phyloP scores from a whole-genome alignment of 1,284 basidiomycete species.

The Amylostereum areolatum region DNA sequence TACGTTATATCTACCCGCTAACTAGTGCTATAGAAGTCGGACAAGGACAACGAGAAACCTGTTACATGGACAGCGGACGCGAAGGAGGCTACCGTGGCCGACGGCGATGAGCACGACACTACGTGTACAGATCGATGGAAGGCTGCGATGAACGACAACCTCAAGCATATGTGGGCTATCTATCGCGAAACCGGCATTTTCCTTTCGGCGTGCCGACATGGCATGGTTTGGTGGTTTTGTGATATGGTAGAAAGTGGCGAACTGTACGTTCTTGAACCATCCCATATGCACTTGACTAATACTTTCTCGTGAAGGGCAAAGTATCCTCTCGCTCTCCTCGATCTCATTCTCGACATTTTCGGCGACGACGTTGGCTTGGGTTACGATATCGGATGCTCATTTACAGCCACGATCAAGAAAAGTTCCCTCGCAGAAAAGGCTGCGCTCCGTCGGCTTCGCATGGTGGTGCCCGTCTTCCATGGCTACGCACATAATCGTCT shows the following conservation, averaged over 20 bases:
- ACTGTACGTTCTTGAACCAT: constrained; percentile 19
- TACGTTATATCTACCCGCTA: no score
- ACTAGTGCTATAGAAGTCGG: no score
- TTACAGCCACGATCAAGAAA: constrained; percentile 17
- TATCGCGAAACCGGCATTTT: constrained; percentile 25
- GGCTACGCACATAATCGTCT: constrained; percentile 27
- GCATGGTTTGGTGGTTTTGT: constrained; percentile 21
- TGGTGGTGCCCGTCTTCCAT: constrained; percentile 24
- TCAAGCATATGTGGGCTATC: constrained; percentile 1
- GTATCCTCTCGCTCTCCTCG: constrained; percentile 26
- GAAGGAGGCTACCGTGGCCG: constrained; percentile 1
- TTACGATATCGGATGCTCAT: constrained; percentile 31
- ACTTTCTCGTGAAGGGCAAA: constrained; percentile 25
- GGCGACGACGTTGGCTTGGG: constrained; percentile 16
- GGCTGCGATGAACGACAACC: constrained; percentile 8
- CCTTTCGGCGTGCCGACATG: constrained; percentile 25
- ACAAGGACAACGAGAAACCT: not conserved
- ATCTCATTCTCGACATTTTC: constrained; percentile 18
- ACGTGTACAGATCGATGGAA: constrained; percentile 19
- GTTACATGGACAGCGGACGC: not conserved
- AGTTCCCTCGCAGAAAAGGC: constrained; percentile 20
- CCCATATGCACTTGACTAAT: not conserved
- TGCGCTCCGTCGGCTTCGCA: constrained; percentile 1
- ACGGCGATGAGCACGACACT: not conserved
- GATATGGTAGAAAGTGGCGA: constrained; percentile 33